Evolutionary conservation across 495 filamentous ascomycete species (phyloP).

Genomic region (Penicillium bovifimosum): DNA sequence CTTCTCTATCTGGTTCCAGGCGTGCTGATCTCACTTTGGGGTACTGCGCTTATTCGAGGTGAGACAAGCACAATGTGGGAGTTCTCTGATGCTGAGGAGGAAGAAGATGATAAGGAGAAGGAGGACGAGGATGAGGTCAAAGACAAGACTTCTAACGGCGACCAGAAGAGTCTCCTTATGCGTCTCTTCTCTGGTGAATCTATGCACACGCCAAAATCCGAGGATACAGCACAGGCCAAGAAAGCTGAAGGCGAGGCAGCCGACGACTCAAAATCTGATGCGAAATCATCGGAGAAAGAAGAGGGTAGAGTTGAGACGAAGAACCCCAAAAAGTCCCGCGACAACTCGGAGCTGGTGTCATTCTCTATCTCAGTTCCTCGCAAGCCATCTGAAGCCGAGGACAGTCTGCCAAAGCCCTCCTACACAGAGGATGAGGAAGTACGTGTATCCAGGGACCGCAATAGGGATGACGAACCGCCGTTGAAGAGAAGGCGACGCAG

Average conservation of each 20-base stretch:
- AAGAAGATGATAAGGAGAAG: slow-evolving; percentile 25
- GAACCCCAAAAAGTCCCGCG: slow-evolving; percentile 7
- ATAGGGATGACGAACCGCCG: slow-evolving; percentile 32
- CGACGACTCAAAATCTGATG: background rate
- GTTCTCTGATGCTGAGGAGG: slow-evolving; percentile 63
- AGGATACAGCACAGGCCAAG: background rate
- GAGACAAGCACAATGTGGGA: slow-evolving; percentile 71
- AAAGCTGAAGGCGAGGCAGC: slow-evolving; percentile 8
- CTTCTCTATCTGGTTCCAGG: slow-evolving; percentile 90
- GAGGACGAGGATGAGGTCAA: slow-evolving; percentile 21
- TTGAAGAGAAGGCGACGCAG: slow-evolving; percentile 30
- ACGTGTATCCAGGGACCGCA: slow-evolving; percentile 14
- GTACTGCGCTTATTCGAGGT: slow-evolving; percentile 65
- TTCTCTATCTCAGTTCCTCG: slow-evolving; percentile 34
- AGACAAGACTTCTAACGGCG: slow-evolving; percentile 4
- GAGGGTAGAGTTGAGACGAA: slow-evolving; percentile 11
- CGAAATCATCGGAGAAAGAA: slow-evolving; percentile 4
- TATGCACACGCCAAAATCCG: background rate
- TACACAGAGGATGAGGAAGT: slow-evolving; percentile 18
- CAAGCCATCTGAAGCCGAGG: slow-evolving; percentile 9
- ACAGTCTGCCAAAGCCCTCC: background rate
- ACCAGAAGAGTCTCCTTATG: slow-evolving; percentile 22
- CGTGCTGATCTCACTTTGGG: slow-evolving; percentile 70
- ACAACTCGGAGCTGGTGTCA: slow-evolving; percentile 25
- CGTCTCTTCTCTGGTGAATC: slow-evolving; percentile 26